These are phyloP conservation scores for Cardamine chenopodiifolia DNA, from an alignment of 345 rosid genomes.

Conservation along the genomic window DNA sequence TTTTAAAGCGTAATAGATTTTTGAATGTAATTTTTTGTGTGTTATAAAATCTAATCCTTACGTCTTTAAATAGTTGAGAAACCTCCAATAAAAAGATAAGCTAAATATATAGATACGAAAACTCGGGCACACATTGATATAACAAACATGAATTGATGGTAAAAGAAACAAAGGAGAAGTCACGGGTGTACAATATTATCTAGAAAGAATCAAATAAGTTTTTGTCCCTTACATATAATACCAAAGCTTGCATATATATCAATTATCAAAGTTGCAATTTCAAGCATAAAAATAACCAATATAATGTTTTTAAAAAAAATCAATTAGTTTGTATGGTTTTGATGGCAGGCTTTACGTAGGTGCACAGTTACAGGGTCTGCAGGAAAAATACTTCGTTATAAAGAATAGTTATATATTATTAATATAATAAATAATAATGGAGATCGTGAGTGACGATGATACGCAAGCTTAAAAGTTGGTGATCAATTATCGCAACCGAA, in stretches of 20 bases:
- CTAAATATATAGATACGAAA: conserved; percentile 9
- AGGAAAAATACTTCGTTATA: conserved; percentile 1
- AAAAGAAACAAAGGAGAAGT: conserved; percentile 38
- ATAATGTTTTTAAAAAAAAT: background rate
- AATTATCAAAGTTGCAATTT: conserved; percentile 11
- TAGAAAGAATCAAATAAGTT: conserved; percentile 42
- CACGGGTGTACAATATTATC: conserved; percentile 39
- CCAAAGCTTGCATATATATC: conserved; percentile 17
- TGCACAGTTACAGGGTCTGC: conserved; percentile 15
- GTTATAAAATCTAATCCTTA: background rate
- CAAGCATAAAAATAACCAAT: conserved; percentile 19
- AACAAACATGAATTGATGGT: conserved; percentile 23
- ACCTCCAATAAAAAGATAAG: conserved; percentile 2
- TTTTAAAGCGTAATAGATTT: background rate
- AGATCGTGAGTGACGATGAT: conserved; percentile 31
- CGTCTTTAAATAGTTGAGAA: background rate
- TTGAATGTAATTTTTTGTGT: background rate
- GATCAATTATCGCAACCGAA: conserved; percentile 38
- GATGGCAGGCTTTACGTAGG: conserved; percentile 30
- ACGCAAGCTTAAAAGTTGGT: conserved; percentile 25
- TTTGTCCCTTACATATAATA: conserved; percentile 43
- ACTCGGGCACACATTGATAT: conserved; percentile 29
- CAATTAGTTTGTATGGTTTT: conserved; percentile 17
- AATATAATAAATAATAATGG: conserved; percentile 11
- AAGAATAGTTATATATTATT: background rate